phyloP scores from a whole-genome alignment of 108 stramenopile genomes.

The Nannochloropsis granulata region DNA sequence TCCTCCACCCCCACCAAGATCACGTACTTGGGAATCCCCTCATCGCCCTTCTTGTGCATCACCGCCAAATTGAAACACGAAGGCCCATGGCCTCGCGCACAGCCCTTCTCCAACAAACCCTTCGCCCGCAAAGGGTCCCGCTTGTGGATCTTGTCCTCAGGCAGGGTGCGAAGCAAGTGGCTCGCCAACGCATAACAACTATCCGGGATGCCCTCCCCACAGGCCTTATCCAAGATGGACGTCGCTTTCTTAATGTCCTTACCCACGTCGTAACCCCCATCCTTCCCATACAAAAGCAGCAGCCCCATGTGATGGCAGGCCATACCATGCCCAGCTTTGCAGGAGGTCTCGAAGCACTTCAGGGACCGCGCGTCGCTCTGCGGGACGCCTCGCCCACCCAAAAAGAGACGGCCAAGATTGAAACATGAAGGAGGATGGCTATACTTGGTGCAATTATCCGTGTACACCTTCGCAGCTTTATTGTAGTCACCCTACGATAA shows the following conservation, averaged over 20 bases:
- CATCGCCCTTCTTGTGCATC: conserved; percentile 38
- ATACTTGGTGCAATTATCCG: conserved; percentile 15
- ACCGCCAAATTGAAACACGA: conserved; percentile 41
- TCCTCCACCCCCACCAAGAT: not conserved
- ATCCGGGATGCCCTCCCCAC: conserved; percentile 25
- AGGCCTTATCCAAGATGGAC: conserved; percentile 12
- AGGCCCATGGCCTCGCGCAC: conserved; percentile 27
- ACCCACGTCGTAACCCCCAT: not conserved
- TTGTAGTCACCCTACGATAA: not conserved
- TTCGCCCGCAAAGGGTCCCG: conserved; percentile 19
- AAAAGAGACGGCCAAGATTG: conserved; percentile 15
- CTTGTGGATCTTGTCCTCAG: not conserved
- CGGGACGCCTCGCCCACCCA: conserved; percentile 24
- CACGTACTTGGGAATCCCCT: conserved; percentile 22
- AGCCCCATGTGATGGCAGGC: conserved; percentile 34
- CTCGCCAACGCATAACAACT: conserved; percentile 27
- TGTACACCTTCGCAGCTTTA: conserved; percentile 23
- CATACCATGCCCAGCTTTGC: conserved; percentile 22
- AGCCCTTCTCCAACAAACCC: conserved; percentile 17
- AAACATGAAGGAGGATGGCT: conserved; percentile 36
- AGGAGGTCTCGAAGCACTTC: conserved; percentile 24
- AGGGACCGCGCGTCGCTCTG: conserved; percentile 23
- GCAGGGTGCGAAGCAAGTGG: conserved; percentile 5
- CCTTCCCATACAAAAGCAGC: conserved; percentile 22
- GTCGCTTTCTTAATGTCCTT: conserved; percentile 15